These are phyloP conservation scores for Verticillium nonalfalfae DNA, from an alignment of 2,329 filamentous ascomycete species.

Conservation along the genomic window DNA sequence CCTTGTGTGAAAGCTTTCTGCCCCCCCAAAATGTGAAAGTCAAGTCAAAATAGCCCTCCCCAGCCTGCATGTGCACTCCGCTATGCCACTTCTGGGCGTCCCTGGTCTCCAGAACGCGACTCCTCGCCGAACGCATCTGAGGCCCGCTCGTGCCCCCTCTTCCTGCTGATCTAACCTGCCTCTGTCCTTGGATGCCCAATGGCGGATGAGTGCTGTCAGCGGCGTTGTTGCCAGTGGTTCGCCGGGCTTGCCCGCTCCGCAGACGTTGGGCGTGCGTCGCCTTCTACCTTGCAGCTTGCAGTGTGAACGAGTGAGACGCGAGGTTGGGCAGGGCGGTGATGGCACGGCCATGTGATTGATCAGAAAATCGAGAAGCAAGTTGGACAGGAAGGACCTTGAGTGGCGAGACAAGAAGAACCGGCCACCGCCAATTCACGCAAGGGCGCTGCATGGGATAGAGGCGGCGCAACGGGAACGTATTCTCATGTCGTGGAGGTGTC, in stretches of 20 bases:
- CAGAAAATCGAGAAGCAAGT: neutral
- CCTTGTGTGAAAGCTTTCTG: neutral
- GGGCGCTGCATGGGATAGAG: neutral
- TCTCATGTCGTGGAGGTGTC: too few relatives aligned
- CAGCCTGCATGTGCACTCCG: neutral
- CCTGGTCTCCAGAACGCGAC: neutral
- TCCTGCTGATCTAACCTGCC: neutral
- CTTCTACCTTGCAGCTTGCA: neutral
- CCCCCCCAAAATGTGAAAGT: neutral
- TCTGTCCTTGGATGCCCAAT: neutral
- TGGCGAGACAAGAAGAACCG: neutral
- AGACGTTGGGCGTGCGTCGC: neutral
- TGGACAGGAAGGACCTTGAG: neutral
- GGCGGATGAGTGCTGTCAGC: neutral
- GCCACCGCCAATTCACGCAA: neutral
- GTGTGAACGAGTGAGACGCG: neutral
- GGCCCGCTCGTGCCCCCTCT: neutral
- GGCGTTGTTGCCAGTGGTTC: neutral
- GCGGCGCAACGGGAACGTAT: too few relatives aligned
- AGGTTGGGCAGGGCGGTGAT: neutral
- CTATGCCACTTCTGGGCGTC: neutral
- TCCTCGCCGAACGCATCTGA: neutral
- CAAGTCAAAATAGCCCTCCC: neutral
- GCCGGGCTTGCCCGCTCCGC: neutral
- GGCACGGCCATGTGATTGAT: neutral